Percentiles rank a stretch among this genome's conserved stretches.
phyloP scores from a whole-genome alignment of 768 basidiomycete genomes.

The Neoboletus magnificus region DNA sequence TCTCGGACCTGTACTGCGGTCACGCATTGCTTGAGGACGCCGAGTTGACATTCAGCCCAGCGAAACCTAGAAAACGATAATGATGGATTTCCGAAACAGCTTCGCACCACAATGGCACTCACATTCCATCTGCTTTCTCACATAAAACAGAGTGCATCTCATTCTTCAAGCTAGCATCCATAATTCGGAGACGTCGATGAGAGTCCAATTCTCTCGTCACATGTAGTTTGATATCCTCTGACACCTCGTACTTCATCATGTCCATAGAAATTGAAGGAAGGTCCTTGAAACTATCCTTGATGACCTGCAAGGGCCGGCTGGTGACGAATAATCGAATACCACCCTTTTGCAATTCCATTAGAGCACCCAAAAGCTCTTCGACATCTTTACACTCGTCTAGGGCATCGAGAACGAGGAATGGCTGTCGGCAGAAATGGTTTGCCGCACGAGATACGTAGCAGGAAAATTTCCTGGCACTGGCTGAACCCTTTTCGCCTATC shows the following conservation, averaged over 20 bases:
- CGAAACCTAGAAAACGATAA: slow-evolving; percentile 4
- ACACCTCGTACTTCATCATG: background rate
- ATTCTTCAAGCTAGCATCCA: background rate
- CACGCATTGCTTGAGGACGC: background rate
- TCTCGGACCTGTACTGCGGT: background rate
- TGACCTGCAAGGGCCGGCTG: slow-evolving; percentile 12
- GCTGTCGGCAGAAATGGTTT: background rate
- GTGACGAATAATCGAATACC: slow-evolving; percentile 6
- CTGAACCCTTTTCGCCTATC: background rate
- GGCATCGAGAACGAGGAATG: slow-evolving; percentile 12
- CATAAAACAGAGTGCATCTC: slow-evolving; percentile 1
- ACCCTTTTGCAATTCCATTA: background rate
- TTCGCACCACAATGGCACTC: background rate
- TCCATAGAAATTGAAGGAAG: slow-evolving; percentile 6
- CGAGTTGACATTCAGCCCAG: slow-evolving; percentile 16
- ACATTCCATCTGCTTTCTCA: slow-evolving; percentile 14
- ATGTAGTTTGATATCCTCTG: slow-evolving; percentile 4
- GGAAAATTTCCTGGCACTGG: background rate
- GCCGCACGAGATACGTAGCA: slow-evolving; percentile 1
- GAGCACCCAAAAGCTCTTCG: background rate
- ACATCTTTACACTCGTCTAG: slow-evolving; percentile 15
- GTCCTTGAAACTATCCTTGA: background rate
- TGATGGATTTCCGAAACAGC: no score
- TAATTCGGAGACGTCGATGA: background rate
- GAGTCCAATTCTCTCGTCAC: slow-evolving; percentile 8